Percentiles rank a stretch among this genome's conserved stretches.
Conservation (phyloP, 352 stramenopile species). For the Pythium plurisporium region DNA sequence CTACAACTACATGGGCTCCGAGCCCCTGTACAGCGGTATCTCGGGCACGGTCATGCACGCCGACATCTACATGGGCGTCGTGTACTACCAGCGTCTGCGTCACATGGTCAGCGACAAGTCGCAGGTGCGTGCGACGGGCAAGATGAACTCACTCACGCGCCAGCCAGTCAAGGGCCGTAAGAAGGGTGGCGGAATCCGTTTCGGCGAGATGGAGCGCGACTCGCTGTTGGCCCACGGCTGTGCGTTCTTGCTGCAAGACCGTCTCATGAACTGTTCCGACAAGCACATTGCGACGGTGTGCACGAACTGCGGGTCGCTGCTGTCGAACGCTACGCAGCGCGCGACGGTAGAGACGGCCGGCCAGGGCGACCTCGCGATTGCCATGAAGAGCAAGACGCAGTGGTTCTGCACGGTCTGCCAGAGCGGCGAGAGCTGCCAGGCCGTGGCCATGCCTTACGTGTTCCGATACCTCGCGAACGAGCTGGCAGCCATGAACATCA, state of each 20-base stretch:
- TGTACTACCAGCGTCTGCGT: constrained; percentile 99
- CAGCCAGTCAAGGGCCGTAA: constrained; percentile 99
- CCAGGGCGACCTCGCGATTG: constrained; percentile 76
- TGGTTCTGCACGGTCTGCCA: constrained; percentile 84
- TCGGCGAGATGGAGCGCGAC: constrained; percentile 99
- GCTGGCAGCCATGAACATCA: constrained; percentile 99
- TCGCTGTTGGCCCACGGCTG: constrained; percentile 97
- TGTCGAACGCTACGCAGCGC: constrained; percentile 86
- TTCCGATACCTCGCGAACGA: constrained; percentile 99
- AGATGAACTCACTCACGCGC: constrained; percentile 98
- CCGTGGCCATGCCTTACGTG: constrained; percentile 98
- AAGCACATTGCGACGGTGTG: constrained; percentile 98
- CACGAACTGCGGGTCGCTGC: constrained; percentile 84
- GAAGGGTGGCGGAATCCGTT: constrained; percentile 98
- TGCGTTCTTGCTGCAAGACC: constrained; percentile 95
- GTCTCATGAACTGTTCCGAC: constrained; percentile 99
- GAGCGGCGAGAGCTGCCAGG: constrained; percentile 88
- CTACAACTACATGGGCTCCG: constrained; percentile 98
- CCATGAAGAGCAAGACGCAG: constrained; percentile 86
- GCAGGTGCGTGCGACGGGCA: constrained; percentile 97
- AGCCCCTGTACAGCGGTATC: constrained; percentile 98
- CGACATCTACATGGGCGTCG: constrained; percentile 99
- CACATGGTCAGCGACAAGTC: constrained; percentile 99
- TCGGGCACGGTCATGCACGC: constrained; percentile 98
- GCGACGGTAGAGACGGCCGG: constrained; percentile 75